These are phyloP conservation scores for Euphorbia tirucalli DNA, from an alignment of 345 rosid genomes.

Conservation along the genomic window DNA sequence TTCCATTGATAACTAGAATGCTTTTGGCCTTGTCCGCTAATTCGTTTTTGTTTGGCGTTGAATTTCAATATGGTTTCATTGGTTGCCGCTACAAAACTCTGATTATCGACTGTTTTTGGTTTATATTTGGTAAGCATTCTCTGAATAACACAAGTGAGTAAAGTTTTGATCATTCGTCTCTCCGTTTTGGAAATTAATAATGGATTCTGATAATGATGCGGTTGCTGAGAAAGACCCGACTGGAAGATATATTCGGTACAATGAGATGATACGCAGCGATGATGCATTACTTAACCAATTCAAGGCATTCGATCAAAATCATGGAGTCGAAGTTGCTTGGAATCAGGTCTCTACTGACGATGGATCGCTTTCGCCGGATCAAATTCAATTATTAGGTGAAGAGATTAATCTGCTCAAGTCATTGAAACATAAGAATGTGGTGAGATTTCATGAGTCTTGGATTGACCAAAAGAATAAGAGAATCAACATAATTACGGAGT, in stretches of 20 bases:
- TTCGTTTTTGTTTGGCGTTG: neutral
- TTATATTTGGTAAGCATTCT: constrained; percentile 51
- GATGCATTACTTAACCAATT: constrained; percentile 22
- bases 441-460: constrained; percentile 73
- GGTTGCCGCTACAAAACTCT: constrained; percentile 34
- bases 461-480: constrained; percentile 60
- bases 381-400: constrained; percentile 61
- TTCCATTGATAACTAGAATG: neutral
- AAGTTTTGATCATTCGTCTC: constrained; percentile 30
- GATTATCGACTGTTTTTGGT: constrained; percentile 48
- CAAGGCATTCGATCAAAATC: constrained; percentile 76
- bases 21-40: neutral
- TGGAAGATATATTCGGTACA: neutral
- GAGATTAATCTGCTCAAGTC: constrained; percentile 79
- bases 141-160: constrained; percentile 18
- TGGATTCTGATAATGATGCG: neutral
- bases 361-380: constrained; percentile 59
- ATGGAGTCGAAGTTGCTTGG: constrained; percentile 92
- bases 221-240: neutral
- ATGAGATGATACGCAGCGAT: neutral
- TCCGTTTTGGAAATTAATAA: no score
- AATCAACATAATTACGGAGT: constrained; percentile 91
- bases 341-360: constrained; percentile 68
- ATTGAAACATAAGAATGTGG: constrained; percentile 67
- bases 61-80: no score